Base-by-base conservation (phyloP, 352 stramenopile genomes). In the Globisporangium spiculum region DNA sequence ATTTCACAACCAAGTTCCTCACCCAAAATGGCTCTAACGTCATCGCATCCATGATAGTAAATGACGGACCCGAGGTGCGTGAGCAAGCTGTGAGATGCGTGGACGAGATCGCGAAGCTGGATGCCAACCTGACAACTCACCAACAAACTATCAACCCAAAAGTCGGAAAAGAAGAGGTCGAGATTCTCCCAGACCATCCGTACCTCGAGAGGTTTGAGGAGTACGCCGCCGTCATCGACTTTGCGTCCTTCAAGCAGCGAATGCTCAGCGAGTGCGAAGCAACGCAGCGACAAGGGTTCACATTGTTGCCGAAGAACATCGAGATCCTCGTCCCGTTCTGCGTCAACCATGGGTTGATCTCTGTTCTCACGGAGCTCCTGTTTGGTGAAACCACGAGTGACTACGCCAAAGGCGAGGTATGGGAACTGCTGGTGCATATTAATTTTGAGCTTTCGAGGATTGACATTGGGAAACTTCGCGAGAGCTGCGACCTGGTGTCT, bases 301-400 rank as follows among this genome's bases (percentile, higher is more conserved):
- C 36, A 22, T 10, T 60, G 50, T 22, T 67, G 22, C 62, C 50
- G 3, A 67, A 53, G 52, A 53, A 60, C 32, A 53, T 67, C 4
- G 62, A 67, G 22, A 60, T 53, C 6, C 62, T 67, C 4, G 32
- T 22, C 3, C 20, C 52, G 10, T 67, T 67, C 32, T 67, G 62
- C 32, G 7, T 67, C 20, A 14, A 67, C n/a, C 7, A 60, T 9
- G 62, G 48, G 6, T 20, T 67, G 44, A 60, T 53, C 18, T 14
- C 20, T 12, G 16, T 67, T 6, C 52, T 67, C 32, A 27, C 50
- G 10, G 6, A 32, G 27, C 48, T 67, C 18, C 24, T 67, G 6
- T 22, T 44, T 20, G 27, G 46, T 24, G 27, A n/a, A 24, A 22
- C n/a, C 12, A 67, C 61, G 24, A 60, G 30, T 10, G 50, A 60